phyloP scores from a whole-genome alignment of 768 basidiomycete species.

The Mycena albidolilacea region DNA sequence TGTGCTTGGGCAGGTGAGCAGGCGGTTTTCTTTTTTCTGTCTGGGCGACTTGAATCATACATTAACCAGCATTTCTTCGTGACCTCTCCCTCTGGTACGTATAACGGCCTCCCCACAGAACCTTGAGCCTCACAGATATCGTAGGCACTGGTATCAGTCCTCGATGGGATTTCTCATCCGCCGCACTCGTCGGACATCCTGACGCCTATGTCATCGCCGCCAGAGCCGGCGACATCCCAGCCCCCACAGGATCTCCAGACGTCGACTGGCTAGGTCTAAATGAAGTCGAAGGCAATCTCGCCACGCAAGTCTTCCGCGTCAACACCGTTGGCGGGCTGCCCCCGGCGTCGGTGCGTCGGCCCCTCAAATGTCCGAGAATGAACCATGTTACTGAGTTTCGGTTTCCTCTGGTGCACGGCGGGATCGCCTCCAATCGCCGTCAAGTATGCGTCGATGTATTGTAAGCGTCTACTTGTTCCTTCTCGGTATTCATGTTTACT shows the following conservation, averaged over 20 bases:
- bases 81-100: slow-evolving; percentile 23
- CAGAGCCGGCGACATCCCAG: slow-evolving; percentile 56
- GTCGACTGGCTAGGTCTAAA: slow-evolving; percentile 71
- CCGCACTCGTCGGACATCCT: slow-evolving; percentile 55
- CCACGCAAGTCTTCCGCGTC: slow-evolving; percentile 65
- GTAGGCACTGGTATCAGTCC: slow-evolving; percentile 60
- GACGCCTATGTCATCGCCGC: slow-evolving; percentile 64
- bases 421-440: slow-evolving; percentile 60
- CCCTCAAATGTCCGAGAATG: not conserved
- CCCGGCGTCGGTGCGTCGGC: slow-evolving; percentile 55
- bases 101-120: not conserved
- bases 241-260: slow-evolving; percentile 59
- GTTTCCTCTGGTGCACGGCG: slow-evolving; percentile 50
- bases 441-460: slow-evolving; percentile 68
- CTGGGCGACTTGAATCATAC: not conserved
- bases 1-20: slow-evolving; percentile 29
- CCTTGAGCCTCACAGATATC: slow-evolving; percentile 50
- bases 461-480: slow-evolving; percentile 49
- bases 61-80: slow-evolving; percentile 69
- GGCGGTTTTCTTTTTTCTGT: not conserved
- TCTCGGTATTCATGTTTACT: not conserved
- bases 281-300: slow-evolving; percentile 63
- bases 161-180: slow-evolving; percentile 70
- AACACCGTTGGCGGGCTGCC: slow-evolving; percentile 70
- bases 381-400: not conserved